phyloP scores from a whole-genome alignment of 2,329 filamentous ascomycete species.

The Xylaria sp. region DNA sequence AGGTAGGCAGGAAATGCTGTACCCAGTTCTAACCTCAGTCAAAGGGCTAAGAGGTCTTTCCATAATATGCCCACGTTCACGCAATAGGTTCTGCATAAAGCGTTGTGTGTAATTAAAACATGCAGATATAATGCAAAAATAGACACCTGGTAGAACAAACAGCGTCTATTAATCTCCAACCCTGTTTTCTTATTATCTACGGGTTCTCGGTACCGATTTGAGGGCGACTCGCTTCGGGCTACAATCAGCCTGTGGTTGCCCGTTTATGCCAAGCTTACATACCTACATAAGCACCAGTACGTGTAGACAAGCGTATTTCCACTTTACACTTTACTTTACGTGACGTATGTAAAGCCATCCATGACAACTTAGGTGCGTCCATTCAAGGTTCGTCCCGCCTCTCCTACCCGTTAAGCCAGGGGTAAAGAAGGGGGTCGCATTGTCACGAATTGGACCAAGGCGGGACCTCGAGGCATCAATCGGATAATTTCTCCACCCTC shows the following conservation, averaged over 20 bases:
- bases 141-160: not conserved
- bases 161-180: not conserved
- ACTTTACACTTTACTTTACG: not conserved
- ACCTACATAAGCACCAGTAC: not conserved
- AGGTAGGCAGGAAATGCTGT: no score
- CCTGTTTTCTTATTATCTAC: not conserved
- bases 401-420: slow-evolving; percentile 19
- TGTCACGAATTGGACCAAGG: slow-evolving; percentile 19
- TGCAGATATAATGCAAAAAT: not conserved
- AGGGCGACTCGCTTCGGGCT: not conserved
- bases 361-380: not conserved
- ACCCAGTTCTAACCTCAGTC: no score
- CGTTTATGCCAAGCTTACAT: not conserved
- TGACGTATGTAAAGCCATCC: slow-evolving; percentile 18
- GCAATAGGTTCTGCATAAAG: not conserved
- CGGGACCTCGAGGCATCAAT: slow-evolving; percentile 13
- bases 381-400: slow-evolving; percentile 25
- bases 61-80: not conserved
- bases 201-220: not conserved
- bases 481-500: slow-evolving; percentile 24
- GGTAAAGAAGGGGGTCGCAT: slow-evolving; percentile 25
- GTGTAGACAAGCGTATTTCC: not conserved
- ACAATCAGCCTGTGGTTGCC: not conserved
- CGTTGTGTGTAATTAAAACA: not conserved
- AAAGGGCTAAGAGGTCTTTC: not conserved